Percentiles rank a stretch among this genome's conserved stretches.
These are phyloP conservation scores for Diplodia corticola DNA, from an alignment of 2,329 filamentous ascomycete genomes.

Conservation along the genomic window DNA sequence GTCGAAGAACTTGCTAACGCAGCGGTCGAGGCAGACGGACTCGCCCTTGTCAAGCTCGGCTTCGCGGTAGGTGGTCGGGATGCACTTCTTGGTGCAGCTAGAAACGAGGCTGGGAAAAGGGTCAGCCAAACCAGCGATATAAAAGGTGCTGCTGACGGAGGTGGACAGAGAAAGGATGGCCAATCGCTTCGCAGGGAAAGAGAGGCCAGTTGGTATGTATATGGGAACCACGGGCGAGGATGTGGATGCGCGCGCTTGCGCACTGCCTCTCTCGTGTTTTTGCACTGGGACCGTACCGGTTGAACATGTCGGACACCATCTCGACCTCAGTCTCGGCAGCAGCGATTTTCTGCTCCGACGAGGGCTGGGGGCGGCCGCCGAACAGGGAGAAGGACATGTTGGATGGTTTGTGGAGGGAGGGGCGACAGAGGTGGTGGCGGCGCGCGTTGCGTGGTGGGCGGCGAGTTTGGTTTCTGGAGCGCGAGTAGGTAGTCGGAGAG, in stretches of 20 bases:
- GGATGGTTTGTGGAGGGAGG: background rate
- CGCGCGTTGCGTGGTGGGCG: background rate
- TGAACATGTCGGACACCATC: constrained; percentile 97
- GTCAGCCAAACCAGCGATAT: background rate
- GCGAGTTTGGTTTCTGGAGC: background rate
- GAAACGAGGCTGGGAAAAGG: constrained; percentile 66
- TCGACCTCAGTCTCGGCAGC: constrained; percentile 96
- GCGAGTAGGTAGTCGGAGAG: background rate
- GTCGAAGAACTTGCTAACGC: constrained; percentile 97
- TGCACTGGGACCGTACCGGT: constrained; percentile 64
- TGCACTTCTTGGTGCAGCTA: constrained; percentile 91
- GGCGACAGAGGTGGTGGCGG: background rate
- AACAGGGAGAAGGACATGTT: constrained; percentile 23
- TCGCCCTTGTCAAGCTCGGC: constrained; percentile 98
- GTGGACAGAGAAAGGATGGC: background rate
- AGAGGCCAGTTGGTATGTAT: background rate
- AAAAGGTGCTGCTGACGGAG: background rate
- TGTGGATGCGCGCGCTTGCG: background rate
- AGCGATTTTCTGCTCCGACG: constrained; percentile 95
- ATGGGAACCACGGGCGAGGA: background rate
- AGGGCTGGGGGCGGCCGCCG: constrained; percentile 75
- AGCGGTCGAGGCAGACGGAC: constrained; percentile 95
- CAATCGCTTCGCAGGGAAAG: background rate
- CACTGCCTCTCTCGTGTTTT: background rate
- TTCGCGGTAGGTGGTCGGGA: constrained; percentile 91